These are phyloP conservation scores for Stagonosporopsis vannaccii DNA, from an alignment of 2,329 filamentous ascomycete genomes.

Conservation along the genomic window DNA sequence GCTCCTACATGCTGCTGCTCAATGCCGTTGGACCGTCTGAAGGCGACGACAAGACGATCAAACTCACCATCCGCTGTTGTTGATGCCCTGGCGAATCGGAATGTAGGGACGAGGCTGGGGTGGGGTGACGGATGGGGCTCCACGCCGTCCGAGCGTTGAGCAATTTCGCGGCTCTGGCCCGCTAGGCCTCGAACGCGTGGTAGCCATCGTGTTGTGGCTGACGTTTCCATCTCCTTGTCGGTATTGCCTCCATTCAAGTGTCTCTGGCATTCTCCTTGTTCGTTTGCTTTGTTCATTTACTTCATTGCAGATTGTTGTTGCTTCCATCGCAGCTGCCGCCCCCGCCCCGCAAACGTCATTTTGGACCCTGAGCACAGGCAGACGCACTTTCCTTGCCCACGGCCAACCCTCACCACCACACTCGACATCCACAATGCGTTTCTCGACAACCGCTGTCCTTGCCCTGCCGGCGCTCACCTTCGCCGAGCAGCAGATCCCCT, in stretches of 20 bases:
- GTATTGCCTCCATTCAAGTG: conserved; percentile 4
- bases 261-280: conserved; percentile 7
- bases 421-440: conserved; percentile 56
- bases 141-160: conserved; percentile 21
- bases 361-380: conserved; percentile 31
- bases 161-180: conserved; percentile 22
- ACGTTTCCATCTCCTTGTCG: conserved; percentile 19
- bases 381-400: conserved; percentile 13
- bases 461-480: conserved; percentile 59
- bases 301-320: conserved; percentile 16
- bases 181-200: conserved; percentile 20
- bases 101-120: conserved; percentile 4
- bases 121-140: conserved; percentile 21
- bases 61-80: conserved; percentile 3
- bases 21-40: not conserved
- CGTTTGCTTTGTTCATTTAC: conserved; percentile 1
- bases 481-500: conserved; percentile 65
- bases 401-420: conserved; percentile 12
- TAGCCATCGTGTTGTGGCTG: conserved; percentile 23
- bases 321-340: conserved; percentile 21
- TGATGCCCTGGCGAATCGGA: conserved; percentile 14
- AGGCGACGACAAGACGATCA: not conserved
- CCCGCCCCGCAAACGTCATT: conserved; percentile 30
- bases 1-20: not conserved
- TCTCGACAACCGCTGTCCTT: conserved; percentile 60